Evolutionary conservation across 768 basidiomycete species (phyloP), one percentile per base, ranked within the genome.

Genomic region (Naganishia friedmannii): DNA sequence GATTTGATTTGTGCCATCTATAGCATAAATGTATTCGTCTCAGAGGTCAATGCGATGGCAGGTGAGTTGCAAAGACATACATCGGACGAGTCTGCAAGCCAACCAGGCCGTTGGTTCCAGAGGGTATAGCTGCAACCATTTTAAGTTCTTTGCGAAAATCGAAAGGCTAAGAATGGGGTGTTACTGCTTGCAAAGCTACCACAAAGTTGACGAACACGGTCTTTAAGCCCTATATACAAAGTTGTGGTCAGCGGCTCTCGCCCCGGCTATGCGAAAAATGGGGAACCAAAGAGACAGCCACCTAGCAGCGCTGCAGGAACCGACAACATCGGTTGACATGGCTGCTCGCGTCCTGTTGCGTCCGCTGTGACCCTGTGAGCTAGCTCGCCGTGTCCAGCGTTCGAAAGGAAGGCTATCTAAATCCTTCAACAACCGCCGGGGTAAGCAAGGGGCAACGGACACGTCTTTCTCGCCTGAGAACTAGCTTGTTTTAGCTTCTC

Each of bases 1-100:
- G 70, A 45, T 66, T 58, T 28, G 70, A 65, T 39, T 57, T 70
- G 54, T 66, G 63, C 70, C 70, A 65, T 55, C 70, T 70, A n/a
- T 6, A 60, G 31, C 42, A 54, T 21, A n/a, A 45, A 69, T n/a
- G 55, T 8, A 1, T 1, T 4, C 26, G n/a, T 4, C 12, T 26
- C 17, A 21, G 45, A 2, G 19, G 26, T 57, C 23, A 28, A 57
- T 57, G 6, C 56, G 56, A 57, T 28, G 19, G 56, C n/a, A 57
- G 37, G 31, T 7, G 23, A 12, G 23, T 56, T 3, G 54, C 32
- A 12, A 39, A 21, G 13, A 57, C 67, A 56, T 45, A 68, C 67
- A 57, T 56, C 42, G 67, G 67, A 5, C 67, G 67, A 15, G 37
- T 56, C 23, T n/a, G 13, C n/a, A 68, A 39, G 28, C 67, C 67